Base-by-base conservation (phyloP, 1,139 yeast genomes). In the Zygosaccharomyces sapae region DNA sequence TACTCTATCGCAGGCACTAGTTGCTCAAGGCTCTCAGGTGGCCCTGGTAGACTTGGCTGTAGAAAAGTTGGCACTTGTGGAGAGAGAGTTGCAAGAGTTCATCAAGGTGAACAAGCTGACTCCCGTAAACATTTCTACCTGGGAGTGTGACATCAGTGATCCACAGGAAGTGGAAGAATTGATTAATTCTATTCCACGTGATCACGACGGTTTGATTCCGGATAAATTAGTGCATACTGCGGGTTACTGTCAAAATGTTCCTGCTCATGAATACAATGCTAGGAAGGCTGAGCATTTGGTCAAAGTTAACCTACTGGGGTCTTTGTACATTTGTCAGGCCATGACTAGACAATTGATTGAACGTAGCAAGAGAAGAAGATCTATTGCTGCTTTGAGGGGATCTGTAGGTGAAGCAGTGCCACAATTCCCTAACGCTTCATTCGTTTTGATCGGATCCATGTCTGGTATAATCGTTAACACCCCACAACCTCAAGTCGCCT, bases 401-500 rank as follows among this genome's bases (percentile, higher is more conserved):
- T 49, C 51, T 12, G 55, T 52, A 16, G 57, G 51, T 5, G 55
- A 51, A 33, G 50, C 51, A 5, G 33, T 51, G 33, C 59, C 59
- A 4, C 46, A 54, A 48, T 44, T 62, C 59, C 34, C 55, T 13
- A 50, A 55, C 27, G 95, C 89, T 22, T 83, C 92, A 6, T 73
- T 84, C 53, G 80, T 86, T 53, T 73, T 86, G 64, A 80, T 89
- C 48, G 94, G 92, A 4, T 84, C 94, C 47, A 86, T 86, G 92
- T 83, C 92, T 22, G 95, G 92, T 33, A 79, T 79, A 54, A 83
- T 86, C 59, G 90, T 85, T 54, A 86, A 86, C 68, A 79, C 80
- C 54, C 95, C 95, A n/a, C 94, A 86, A 67, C 79, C 83, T 47
- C 95, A 86, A 69, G 81, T 87, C 43, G 89, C 90, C 18, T 86